A percentile compares a stretch with the other conserved stretches of the same genome.
Evolutionary conservation across 768 basidiomycete species (phyloP).

Genomic region (Amanita rubescens): DNA sequence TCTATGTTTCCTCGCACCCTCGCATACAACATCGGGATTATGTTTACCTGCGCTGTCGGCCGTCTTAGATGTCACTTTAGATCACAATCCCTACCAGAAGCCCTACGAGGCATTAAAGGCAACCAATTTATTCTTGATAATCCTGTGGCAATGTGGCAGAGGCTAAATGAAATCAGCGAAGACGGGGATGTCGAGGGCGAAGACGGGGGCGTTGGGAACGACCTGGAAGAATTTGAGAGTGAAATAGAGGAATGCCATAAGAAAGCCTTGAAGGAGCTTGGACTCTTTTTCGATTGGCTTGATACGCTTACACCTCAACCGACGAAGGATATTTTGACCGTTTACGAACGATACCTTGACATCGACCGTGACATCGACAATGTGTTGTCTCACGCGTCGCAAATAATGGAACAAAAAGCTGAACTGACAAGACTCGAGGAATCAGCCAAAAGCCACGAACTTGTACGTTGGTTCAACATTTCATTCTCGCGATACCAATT

Average conservation of each 20-base stretch:
- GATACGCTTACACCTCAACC: constrained; percentile 11
- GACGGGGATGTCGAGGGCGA: too few relatives aligned
- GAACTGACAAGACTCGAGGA: background rate
- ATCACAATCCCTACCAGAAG: constrained; percentile 9
- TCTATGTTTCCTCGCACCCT: constrained; percentile 19
- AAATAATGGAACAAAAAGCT: constrained; percentile 6
- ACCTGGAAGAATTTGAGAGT: background rate
- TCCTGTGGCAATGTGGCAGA: constrained; percentile 9
- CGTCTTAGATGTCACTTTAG: constrained; percentile 17
- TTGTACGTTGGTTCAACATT: background rate
- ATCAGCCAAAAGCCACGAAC: background rate
- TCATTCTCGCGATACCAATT: too few relatives aligned
- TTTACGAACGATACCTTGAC: constrained; percentile 8
- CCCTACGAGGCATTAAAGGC: background rate
- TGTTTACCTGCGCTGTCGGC: constrained; percentile 18
- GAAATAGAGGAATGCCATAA: background rate
- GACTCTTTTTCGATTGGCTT: constrained; percentile 12
- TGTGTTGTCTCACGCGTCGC: constrained; percentile 8
- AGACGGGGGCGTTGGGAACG: background rate
- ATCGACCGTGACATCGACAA: constrained; percentile 8
- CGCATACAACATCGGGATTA: constrained; percentile 18
- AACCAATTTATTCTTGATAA: constrained; percentile 8
- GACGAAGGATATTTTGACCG: constrained; percentile 9
- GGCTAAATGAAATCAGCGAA: constrained; percentile 3
- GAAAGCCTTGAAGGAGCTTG: constrained; percentile 10